Base-by-base conservation (phyloP, 108 stramenopile genomes). In the Skeletonema marinoi region DNA sequence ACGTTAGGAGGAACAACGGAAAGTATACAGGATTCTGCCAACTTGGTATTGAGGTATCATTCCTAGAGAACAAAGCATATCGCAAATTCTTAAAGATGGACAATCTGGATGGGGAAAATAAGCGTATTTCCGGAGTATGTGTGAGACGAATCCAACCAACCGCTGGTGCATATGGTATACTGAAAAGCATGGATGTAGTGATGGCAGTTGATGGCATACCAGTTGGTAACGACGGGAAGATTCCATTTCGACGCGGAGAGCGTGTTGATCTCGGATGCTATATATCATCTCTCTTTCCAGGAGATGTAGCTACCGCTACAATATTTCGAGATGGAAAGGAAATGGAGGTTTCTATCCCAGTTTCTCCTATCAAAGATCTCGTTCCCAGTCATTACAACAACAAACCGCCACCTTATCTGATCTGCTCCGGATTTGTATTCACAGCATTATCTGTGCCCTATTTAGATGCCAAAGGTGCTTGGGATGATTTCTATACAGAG, bases 341-440 rank as follows among this genome's bases (percentile, higher is more conserved):
- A 39, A 64, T 78, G 29, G 66, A 63, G 4, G 71, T 85, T 1
- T 38, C 78, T 25, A 80, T 88, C 16, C 78, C 86, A 11, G 78
- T 86, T 3, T 60, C 51, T 1, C 73, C 81, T 2, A 68, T 78
- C 29, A 66, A 60, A 50, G 29, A 73, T 11, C 65, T 88, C 38
- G 87, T 90, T 4, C 89, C 89, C 3, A 67, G 71, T 36, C 84
- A 86, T 60, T 85, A 72, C 70, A 61, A 85, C 73, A 85, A 90
- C 70, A 64, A 72, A 17, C 62, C 80, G 0, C 88, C 89, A 46
- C 80, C 85, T 5, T 90, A 85, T 54, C 60, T 87, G 42, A 78
- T 90, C 29, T 65, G 77, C 25, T 86, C 78, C 6, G 89, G 88
- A 13, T 76, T 90, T 66, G 89, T 90, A 36, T 88, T 88, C 78